Evolutionary conservation across 23 red algal species (phyloP).

Genomic region (Gracilariopsis chorda): DNA sequence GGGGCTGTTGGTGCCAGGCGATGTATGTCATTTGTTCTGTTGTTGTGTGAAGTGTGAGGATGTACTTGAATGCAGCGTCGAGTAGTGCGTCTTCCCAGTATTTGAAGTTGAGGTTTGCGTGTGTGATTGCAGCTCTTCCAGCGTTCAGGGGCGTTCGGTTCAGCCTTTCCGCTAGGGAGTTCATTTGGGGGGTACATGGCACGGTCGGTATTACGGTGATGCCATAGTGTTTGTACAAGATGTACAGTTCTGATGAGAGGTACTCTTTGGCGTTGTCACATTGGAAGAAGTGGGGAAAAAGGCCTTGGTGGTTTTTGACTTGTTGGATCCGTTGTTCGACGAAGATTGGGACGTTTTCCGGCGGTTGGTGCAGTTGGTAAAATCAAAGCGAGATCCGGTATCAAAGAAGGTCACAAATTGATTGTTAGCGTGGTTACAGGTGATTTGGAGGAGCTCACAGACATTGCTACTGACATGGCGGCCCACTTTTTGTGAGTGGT

Average conservation of each 20-base stretch:
- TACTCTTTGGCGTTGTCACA: slow-evolving; percentile 3
- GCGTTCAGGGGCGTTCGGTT: background rate
- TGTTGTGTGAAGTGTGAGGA: background rate
- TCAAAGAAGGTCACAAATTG: background rate
- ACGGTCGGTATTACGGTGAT: background rate
- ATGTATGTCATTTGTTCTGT: background rate
- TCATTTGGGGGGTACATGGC: background rate
- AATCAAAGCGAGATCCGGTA: background rate
- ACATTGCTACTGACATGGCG: no score
- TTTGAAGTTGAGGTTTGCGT: background rate
- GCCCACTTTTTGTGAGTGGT: background rate
- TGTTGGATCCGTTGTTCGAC: background rate
- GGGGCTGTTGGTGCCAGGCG: background rate
- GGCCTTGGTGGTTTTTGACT: background rate
- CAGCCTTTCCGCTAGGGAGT: background rate
- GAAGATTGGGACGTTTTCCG: background rate
- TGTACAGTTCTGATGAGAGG: background rate
- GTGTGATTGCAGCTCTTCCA: background rate
- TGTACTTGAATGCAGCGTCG: background rate
- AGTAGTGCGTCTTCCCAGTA: background rate
- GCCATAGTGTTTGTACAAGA: background rate
- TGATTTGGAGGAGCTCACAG: background rate
- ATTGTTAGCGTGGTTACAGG: background rate
- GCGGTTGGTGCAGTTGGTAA: background rate
- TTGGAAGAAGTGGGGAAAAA: background rate